Evolutionary conservation across 768 basidiomycete genomes (phyloP), one percentile per base, ranked within the genome.

Genomic region (Mycena leptocephala): DNA sequence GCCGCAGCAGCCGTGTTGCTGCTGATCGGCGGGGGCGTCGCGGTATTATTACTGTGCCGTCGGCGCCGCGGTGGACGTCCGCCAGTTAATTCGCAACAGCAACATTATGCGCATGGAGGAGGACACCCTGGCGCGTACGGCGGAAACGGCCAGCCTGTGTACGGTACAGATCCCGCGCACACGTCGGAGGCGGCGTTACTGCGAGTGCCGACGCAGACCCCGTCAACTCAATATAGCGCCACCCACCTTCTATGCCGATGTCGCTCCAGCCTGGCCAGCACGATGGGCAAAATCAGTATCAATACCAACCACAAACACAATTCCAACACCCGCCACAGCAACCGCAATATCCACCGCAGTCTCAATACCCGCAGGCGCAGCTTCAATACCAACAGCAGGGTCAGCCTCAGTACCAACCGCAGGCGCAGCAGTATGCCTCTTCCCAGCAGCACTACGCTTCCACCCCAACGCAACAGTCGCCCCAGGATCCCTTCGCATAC

Each of bases 1-100:
- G 77, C 53, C 13, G 73, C 65, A 1, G 73, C 58, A 0, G 73
- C 39, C 18, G 73, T 37, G 22, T 11, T 72, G 26, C 14, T 68
- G 20, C n/a, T 76, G n/a, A 14, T 64, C 18, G 62, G 62, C 28
- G 62, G 24, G 26, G 62, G 39, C 3, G 22, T 64, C 5, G 62
- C 18, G 5, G 41, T 46, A 10, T 46, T 28, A 11, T 11, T 64
- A 6, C 22, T 43, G 2, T 20, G 26, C 3, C 62, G 62, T 32
- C 62, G 62, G 16, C 62, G 62, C 16, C 58, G 30, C 24, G 26
- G 13, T 62, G 20, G 37, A 18, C 14, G 13, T 24, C 7, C n/a
- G 18, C n/a, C n/a, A n/a, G n/a, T n/a, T n/a, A n/a, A n/a, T n/a
- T n/a, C n/a, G n/a, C n/a, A n/a, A n/a, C 30, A 32, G 18, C 13